Conservation (phyloP, 805 yeast species). For the Candida silvatica region DNA sequence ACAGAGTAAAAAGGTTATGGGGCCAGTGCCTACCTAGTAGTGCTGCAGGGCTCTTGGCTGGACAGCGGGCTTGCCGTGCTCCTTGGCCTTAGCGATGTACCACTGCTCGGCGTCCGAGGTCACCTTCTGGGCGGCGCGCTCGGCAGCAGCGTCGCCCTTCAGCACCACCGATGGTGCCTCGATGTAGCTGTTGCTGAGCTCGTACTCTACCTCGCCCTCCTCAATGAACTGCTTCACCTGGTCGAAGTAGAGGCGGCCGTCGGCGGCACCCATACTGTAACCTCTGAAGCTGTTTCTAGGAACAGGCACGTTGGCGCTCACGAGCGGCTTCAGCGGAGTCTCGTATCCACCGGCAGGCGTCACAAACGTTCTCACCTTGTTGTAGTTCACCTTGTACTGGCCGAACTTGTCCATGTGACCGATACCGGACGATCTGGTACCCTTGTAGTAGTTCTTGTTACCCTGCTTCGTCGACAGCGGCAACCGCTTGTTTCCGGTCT, state of each 20-base stretch:
- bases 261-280: conserved; percentile 49
- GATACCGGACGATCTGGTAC: conserved; percentile 91
- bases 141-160: too few species aligned
- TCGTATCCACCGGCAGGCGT: conserved; percentile 46
- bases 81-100: too few species aligned
- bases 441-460: conserved; percentile 89
- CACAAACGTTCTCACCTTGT: conserved; percentile 82
- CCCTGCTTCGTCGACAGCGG: conserved; percentile 90
- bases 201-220: conserved; percentile 48
- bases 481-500: conserved; percentile 75
- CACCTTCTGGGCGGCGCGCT: too few species aligned
- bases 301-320: conserved; percentile 64
- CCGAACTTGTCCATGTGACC: conserved; percentile 75
- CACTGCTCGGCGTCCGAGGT: too few species aligned
- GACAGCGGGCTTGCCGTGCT: too few species aligned
- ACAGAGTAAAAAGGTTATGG: too few species aligned
- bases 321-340: conserved; percentile 56
- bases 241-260: conserved; percentile 62
- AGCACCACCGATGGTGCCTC: too few species aligned
- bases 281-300: conserved; percentile 64
- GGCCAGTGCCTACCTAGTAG: too few species aligned
- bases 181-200: conserved; percentile 17
- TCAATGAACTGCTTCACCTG: conserved; percentile 71
- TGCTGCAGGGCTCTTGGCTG: too few species aligned
- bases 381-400: conserved; percentile 70